Base-by-base conservation (phyloP, 2,329 filamentous ascomycete genomes). In the Xylariaceae sp. region DNA sequence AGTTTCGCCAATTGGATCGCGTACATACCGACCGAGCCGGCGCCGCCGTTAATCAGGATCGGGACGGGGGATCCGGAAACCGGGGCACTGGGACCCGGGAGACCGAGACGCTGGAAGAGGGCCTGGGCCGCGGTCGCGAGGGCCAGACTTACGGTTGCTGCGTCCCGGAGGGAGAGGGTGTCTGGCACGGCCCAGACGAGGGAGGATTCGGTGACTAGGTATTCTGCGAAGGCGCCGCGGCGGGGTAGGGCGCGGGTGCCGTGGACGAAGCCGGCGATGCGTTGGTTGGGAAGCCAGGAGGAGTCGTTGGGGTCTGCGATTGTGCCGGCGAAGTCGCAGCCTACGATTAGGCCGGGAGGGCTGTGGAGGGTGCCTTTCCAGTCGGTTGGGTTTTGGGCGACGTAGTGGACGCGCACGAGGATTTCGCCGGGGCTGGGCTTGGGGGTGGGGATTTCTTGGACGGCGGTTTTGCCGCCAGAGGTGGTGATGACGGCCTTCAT, bases 61-160 rank as follows among this genome's bases (percentile, higher is more conserved):
- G 70, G 80, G 73, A 72, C 66, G 1, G 64, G 60, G 11, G 64
- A 62, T 47, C 61, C 67, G 49, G 69, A 69, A 3, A 70, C 69
- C 56, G 23, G 23, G 1, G 23, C 4, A 62, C 64, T 65, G 2
- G 71, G 71, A 63, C 72, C 71, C 2, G 71, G 71, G 15, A 72
- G 64, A 17, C 64, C 61, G 3, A 73, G 62, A 11, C 71, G 66
- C 58, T 66, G 67, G 64, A 72, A 68, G 55, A 73, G 56, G 17
- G 69, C 71, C 62, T 73, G 71, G 49, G 65, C 78, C 72, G 71
- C 82, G 74, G 60, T 83, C 66, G 58, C 80, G 74, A 63, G 82
- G 68, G 63, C 75, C 72, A 76, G 63, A 13, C 67, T 66, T 15
- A 71, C 34, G 30, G 65, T 68, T 15, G 69, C 68, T 2, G 69